Evolutionary conservation across 2,329 filamentous ascomycete species (phyloP), one percentile per base, ranked within the genome.

Genomic region (Pseudogymnoascus sp.): DNA sequence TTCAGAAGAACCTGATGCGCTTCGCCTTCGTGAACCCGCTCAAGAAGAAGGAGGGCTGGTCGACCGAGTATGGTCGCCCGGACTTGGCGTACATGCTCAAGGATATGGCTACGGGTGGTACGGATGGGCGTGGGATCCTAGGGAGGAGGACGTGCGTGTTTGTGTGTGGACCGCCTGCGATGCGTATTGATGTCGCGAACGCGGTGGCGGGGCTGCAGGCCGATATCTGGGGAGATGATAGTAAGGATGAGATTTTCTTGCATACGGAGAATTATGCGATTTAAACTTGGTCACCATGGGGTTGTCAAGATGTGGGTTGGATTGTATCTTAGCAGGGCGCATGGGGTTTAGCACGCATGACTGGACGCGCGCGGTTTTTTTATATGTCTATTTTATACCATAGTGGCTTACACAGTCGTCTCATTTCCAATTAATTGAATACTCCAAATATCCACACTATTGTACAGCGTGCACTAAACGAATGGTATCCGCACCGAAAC

Each of bases 231-330:
- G 86, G 83, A 5, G 87, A 91, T 69, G 84, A 87, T 35, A 82
- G 83, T 69, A 83, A 89, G 56, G 93, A 97, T 72, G 93, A 97
- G 81, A 89, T 97, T 62, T 97, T 93, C 74, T 76, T 97, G 74
- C 93, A 97, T 78, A 90, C 93, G 3, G 93, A 97, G 80, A 97
- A 97, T 74, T 97, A 96, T 78, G 90, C 92, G 61, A 80, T 96
- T 66, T 96, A 75, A 14, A 21, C 47, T 53, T 29, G 47, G 16
- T 6, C 10, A 42, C 42, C 21, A 24, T 10, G 21, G 6, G 14
- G 13, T 3, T 26, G 19, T 26, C 13, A 26, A 3, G 19, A 21
- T 56, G 29, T 3, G 33, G 19, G 29, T 61, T 11, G 59, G 31
- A 37, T 37, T 61, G 31, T 61, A 44, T 61, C 33, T 61, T 38